Base-by-base conservation (phyloP, 2,329 filamentous ascomycete species). In the Pseudocercospora eumusae region DNA sequence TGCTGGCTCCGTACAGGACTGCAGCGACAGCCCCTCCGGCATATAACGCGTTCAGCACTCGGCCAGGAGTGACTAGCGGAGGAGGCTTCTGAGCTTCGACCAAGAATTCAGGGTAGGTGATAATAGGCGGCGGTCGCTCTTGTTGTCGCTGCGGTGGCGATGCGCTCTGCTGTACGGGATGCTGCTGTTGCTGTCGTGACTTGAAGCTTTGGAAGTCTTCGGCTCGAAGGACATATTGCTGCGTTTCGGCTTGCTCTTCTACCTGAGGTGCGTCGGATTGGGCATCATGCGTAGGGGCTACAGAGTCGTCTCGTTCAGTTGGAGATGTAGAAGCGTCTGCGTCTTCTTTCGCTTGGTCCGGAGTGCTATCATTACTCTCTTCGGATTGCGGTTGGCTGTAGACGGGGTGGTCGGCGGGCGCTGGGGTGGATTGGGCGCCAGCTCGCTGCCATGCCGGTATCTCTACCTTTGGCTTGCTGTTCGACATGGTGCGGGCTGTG, bases 1-100 rank as follows among this genome's bases (percentile, higher is more conserved):
- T 88, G 68, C 87, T 88, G 4, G 88, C 82, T 66, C 88, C 90
- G 75, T 93, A 92, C 62, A 91, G 76, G 44, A 79, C 78, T 2
- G 84, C 81, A 20, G 82, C 82, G 5, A 86, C 70, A 2, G 82
- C 84, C 9, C 82, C 82, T 10, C 84, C 78, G 20, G 81, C 77
- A 65, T 88, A 88, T 59, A 83, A 75, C 2, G 84, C 84, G 66
- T 81, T 84, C 31, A 84, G 70, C 4, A 88, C 75, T 33, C 81
- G 81, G n/a, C 76, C 75, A 55, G 84, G 79, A 6, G 84, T 86
- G 31, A 88, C 70, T 77, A 85, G 75, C 76, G 83, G 85, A 13
- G 85, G 83, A 9, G 83, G 84, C 66, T 85, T 84, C 64, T 81
- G 77, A 9, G 84, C 78, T 64, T 86, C 80, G 49, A 85, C 77